Percentiles rank a stretch among this genome's conserved stretches.
Evolutionary conservation across 495 filamentous ascomycete genomes (phyloP).

Genomic region (Penicillium egyptiacum): DNA sequence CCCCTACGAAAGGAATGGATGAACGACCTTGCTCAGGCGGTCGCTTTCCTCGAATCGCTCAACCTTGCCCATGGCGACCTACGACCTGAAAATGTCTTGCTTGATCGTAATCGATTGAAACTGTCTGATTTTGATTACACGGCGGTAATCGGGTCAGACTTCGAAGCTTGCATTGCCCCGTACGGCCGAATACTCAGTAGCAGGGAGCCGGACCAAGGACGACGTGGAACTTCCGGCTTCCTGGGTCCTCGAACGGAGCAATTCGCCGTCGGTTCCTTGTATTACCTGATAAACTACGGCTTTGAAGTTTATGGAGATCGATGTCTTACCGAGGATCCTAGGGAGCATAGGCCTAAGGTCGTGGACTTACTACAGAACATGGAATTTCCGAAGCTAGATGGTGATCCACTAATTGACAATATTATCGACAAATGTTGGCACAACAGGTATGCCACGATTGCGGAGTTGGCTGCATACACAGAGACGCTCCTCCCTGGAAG

Average conservation of each 20-base stretch:
- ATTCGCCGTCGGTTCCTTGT: slow-evolving; percentile 40
- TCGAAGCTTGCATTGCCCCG: slow-evolving; percentile 30
- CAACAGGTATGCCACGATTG: slow-evolving; percentile 32
- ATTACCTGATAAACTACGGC: slow-evolving; percentile 42
- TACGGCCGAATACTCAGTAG: slow-evolving; percentile 31
- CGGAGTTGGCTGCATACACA: slow-evolving; percentile 32
- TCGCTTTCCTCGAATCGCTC: too few species aligned
- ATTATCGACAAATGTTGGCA: slow-evolving; percentile 44
- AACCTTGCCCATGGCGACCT: too few species aligned
- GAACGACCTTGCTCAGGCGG: too few species aligned
- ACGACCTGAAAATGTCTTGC: too few species aligned
- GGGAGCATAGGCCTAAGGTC: slow-evolving; percentile 36
- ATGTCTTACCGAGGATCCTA: slow-evolving; percentile 33
- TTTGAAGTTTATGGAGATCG: slow-evolving; percentile 41
- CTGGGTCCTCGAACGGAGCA: slow-evolving; percentile 39
- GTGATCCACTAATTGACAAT: slow-evolving; percentile 34
- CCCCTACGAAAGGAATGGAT: too few species aligned
- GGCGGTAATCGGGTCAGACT: slow-evolving; percentile 27
- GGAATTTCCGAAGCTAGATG: slow-evolving; percentile 36
- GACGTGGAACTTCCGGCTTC: slow-evolving; percentile 29
- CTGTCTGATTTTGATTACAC: slow-evolving; percentile 37
- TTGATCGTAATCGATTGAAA: slow-evolving; percentile 19
- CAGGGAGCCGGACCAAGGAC: slow-evolving; percentile 26
- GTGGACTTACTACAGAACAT: slow-evolving; percentile 38
- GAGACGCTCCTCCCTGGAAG: slow-evolving; percentile 1